Base-by-base conservation (phyloP, 352 stramenopile species). In the Phytophthora sansomeana region DNA sequence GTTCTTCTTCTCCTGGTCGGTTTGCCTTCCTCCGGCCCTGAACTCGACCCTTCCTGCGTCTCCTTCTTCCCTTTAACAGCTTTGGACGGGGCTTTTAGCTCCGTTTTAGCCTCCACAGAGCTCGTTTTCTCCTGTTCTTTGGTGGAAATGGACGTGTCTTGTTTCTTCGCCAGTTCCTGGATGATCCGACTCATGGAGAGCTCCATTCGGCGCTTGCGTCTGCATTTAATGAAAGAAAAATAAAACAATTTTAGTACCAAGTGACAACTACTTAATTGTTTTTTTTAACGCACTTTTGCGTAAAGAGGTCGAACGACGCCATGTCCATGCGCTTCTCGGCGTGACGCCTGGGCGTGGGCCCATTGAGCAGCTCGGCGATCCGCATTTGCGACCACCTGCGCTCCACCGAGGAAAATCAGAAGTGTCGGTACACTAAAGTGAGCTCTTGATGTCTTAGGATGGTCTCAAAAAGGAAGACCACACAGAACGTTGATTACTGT, bases 101-200 rank as follows among this genome's bases (percentile, higher is more conserved):
- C 35, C 35, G 13, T 41, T 41, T 41, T n/a, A 41, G 35, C 35
- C 21, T 24, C 21, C 13, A 14, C 35, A 41, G 4, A 41, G n/a
- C 10, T 41, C 35, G 21, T 24, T 24, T 24, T 3, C 21, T 24
- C 21, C 21, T 24, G 21, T 24, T 24, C 21, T 24, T 24, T 24
- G 21, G 21, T 24, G 21, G 62, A 50, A 21, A 69, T 35, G 17
- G 21, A 46, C 1, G 17, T 10, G 11, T 35, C 41, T 8, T 47
- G 17, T 7, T 28, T 47, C 6, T 47, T 8, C 11, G 30, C 39
- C 29, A 87, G 52, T 47, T 80, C 75, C 33, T 82, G 63, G 36
- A 87, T 77, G 63, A 87, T 84, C 9, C 76, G 63, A 67, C 57
- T 78, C 75, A 87, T 80, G 26, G 78, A 87, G 9, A 87, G 49